Evolutionary conservation across 208 protist genomes (phyloP).

Genomic region (Trypanosoma platydactyli): DNA sequence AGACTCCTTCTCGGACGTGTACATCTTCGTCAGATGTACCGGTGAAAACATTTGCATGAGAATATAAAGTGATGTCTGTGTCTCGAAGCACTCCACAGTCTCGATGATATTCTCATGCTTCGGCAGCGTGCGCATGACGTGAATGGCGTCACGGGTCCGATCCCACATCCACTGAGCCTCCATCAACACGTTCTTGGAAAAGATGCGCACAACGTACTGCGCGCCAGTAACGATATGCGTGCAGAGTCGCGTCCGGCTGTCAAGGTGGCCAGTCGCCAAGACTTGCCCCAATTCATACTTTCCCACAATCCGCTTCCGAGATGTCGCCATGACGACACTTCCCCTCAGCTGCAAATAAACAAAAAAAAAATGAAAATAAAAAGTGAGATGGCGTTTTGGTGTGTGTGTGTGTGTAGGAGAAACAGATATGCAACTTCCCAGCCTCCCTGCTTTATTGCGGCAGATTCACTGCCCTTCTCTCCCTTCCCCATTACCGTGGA

Average conservation of each 20-base stretch:
- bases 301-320: constrained; percentile 59
- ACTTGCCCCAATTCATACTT: constrained; percentile 86
- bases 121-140: constrained; percentile 77
- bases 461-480: background rate
- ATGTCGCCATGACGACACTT: constrained; percentile 17
- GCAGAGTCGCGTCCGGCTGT: constrained; percentile 81
- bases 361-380: constrained; percentile 6
- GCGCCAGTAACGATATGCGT: constrained; percentile 76
- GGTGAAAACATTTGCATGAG: constrained; percentile 83
- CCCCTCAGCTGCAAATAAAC: background rate
- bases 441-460: background rate
- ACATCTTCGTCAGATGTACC: constrained; percentile 62
- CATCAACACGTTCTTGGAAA: constrained; percentile 66
- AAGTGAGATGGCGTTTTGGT: background rate
- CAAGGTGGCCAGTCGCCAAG: constrained; percentile 81
- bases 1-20: constrained; percentile 37
- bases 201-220: constrained; percentile 82
- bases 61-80: constrained; percentile 77
- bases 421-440: background rate
- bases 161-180: constrained; percentile 88
- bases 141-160: constrained; percentile 71
- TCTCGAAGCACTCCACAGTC: constrained; percentile 88
- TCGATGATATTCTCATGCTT: constrained; percentile 84
- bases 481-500: constrained; percentile 39
- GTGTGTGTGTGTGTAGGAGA: background rate